Evolutionary conservation across 2,329 filamentous ascomycete species (phyloP).

Genomic region (Meredithiella fracta): DNA sequence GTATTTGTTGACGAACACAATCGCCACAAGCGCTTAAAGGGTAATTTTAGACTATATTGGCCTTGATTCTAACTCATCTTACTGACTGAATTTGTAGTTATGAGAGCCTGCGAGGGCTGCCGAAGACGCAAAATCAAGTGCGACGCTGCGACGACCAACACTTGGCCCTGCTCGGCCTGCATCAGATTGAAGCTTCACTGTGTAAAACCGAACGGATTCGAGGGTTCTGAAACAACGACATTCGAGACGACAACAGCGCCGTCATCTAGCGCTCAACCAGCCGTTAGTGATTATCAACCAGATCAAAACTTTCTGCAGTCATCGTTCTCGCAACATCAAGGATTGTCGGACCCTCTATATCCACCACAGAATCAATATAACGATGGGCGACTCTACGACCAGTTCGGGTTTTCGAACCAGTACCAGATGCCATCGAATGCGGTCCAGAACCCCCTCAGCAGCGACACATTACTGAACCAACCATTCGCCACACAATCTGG

Average conservation of each 20-base stretch:
- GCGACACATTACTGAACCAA: background rate
- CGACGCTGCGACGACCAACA: conserved; percentile 90
- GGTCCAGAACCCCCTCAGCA: too few relatives aligned
- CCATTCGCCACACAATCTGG: conserved; percentile 4
- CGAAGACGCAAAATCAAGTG: conserved; percentile 94
- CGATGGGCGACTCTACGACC: conserved; percentile 26
- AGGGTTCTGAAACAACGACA: conserved; percentile 26
- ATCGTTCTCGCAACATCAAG: too few relatives aligned
- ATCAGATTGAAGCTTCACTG: conserved; percentile 84
- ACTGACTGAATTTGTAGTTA: conserved; percentile 40
- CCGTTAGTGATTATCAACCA: conserved; percentile 19
- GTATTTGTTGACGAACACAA: conserved; percentile 99
- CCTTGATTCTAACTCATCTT: background rate
- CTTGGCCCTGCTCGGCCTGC: conserved; percentile 93
- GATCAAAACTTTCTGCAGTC: too few relatives aligned
- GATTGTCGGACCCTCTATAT: conserved; percentile 15
- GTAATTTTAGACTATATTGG: conserved; percentile 31
- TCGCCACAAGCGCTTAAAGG: conserved; percentile 89
- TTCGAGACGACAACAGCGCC: conserved; percentile 11
- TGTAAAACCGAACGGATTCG: conserved; percentile 67
- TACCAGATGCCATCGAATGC: conserved; percentile 19
- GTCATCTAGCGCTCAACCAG: conserved; percentile 4
- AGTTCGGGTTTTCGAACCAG: conserved; percentile 34
- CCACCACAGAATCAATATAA: conserved; percentile 21
- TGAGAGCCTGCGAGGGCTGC: conserved; percentile 94